Evolutionary conservation across 2,329 filamentous ascomycete species (phyloP), one percentile per base, ranked within the genome.

Genomic region (Remersonia thermophila): DNA sequence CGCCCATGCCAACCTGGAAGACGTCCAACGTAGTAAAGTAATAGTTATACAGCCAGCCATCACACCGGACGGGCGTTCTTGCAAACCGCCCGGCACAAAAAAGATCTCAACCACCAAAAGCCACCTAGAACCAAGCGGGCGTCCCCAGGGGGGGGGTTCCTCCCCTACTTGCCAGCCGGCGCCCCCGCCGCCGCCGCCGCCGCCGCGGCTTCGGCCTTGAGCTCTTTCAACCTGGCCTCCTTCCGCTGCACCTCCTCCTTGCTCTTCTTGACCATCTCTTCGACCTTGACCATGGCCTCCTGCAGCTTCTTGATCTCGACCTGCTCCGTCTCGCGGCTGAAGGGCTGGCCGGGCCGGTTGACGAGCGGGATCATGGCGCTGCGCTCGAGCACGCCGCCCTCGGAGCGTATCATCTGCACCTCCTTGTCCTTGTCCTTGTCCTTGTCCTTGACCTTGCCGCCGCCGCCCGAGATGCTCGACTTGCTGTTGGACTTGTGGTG

Each of bases 361-460:
- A 63, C 67, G 38, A 75, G 65, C 4, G 84, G 84, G 43, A 93
- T 76, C 63, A 85, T 77, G 38, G 83, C 83, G 33, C 78, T 83
- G 40, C 78, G 71, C 47, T 80, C 73, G 46, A 74, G 70, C 32
- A 75, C 63, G 37, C 71, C 67, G 46, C 69, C 66, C 46, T 63
- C 58, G 38, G 58, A 61, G 39, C 58, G 52, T 41, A 58, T 34
- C 51, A 61, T 49, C 54, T 60, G 47, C 52, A 28, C 11, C 11
- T 28, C 27, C 12, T 14, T 12, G 12, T 28, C 27, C 6, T 51
- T 51, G 44, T 65, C 55, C 56, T 68, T 57, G 15, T 57, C 64
- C 50, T 61, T 66, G 57, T 48, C 57, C 42, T 47, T 46, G 4
- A 52, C 55, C 49, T 67, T 67, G 17, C 63, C 66, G 47, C 78